Percentiles rank a stretch among this genome's conserved stretches.
phyloP scores from a whole-genome alignment of 345 rosid species.

The Lepidium aucheri region DNA sequence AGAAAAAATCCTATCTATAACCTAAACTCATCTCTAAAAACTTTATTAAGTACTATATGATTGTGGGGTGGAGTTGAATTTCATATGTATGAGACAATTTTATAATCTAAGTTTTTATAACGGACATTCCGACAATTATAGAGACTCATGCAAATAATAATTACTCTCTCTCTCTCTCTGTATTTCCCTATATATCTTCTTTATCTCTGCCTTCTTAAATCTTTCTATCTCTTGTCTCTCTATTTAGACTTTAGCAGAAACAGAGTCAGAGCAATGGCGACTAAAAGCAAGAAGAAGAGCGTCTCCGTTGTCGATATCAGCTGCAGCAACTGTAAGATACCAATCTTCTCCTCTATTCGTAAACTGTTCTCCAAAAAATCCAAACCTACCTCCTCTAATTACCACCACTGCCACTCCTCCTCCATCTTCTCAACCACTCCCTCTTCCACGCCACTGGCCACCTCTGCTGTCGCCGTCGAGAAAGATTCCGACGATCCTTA shows the following conservation, averaged over 20 bases:
- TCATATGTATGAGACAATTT: too few relatives aligned
- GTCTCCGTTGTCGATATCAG: slow-evolving; percentile 52
- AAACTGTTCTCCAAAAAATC: slow-evolving; percentile 32
- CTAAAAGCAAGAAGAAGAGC: slow-evolving; percentile 36
- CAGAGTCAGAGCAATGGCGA: slow-evolving; percentile 30
- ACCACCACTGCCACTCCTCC: slow-evolving; percentile 12
- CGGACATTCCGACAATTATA: too few relatives aligned
- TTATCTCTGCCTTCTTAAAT: background rate
- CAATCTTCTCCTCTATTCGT: slow-evolving; percentile 38
- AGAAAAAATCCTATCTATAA: too few relatives aligned
- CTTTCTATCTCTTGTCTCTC: background rate
- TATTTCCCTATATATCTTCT: background rate
- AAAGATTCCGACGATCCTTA: slow-evolving; percentile 95
- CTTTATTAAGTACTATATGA: too few relatives aligned
- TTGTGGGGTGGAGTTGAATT: too few relatives aligned
- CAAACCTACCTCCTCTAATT: background rate
- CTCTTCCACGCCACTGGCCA: slow-evolving; percentile 25
- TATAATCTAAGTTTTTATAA: too few relatives aligned
- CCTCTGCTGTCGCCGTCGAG: slow-evolving; percentile 69
- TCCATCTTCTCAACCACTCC: slow-evolving; percentile 9
- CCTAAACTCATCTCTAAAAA: too few relatives aligned
- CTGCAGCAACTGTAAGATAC: slow-evolving; percentile 42
- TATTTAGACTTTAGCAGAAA: background rate
- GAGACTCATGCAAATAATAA: too few relatives aligned
- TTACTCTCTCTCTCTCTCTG: background rate